Percentiles rank a stretch among this genome's conserved stretches.
Conservation (phyloP, 768 basidiomycete species). For the Trametes elegans region DNA sequence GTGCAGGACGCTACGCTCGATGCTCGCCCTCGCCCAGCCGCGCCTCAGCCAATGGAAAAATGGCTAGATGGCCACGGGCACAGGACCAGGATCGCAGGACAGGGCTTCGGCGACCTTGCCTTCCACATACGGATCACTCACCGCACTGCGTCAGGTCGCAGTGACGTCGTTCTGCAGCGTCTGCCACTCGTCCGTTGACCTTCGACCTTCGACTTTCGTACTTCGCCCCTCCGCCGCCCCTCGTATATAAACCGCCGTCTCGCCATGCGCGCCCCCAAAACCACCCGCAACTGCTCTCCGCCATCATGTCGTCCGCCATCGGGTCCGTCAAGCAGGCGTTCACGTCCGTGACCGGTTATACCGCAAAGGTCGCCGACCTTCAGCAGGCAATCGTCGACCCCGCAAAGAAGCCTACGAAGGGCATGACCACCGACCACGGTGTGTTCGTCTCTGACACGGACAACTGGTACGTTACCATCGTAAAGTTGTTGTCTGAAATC, state of each 20-base stretch:
- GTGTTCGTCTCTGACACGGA: slow-evolving; percentile 59
- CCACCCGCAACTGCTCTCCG: not conserved
- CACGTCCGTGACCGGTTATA: slow-evolving; percentile 22
- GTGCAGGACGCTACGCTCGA: too few species aligned
- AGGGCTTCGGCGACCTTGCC: too few species aligned
- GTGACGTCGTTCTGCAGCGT: slow-evolving; percentile 27
- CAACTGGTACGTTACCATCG: slow-evolving; percentile 48
- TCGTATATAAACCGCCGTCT: slow-evolving; percentile 2
- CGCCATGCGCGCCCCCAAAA: not conserved
- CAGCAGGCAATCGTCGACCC: slow-evolving; percentile 34
- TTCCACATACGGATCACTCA: slow-evolving; percentile 1
- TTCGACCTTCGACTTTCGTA: not conserved
- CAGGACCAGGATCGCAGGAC: too few species aligned
- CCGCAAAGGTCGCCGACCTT: slow-evolving; percentile 29
- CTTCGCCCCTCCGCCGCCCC: not conserved
- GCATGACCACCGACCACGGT: slow-evolving; percentile 62
- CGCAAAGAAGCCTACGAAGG: slow-evolving; percentile 22
- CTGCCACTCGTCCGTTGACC: too few species aligned
- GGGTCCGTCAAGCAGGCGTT: slow-evolving; percentile 25
- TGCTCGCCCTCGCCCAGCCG: too few species aligned
- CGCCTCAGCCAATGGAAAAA: too few species aligned
- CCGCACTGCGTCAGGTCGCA: slow-evolving; percentile 12
- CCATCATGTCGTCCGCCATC: slow-evolving; percentile 22
- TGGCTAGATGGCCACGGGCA: too few species aligned
- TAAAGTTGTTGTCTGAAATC: not conserved